Conservation (phyloP, 208 protist genomes). For the Leishmania arabica region DNA sequence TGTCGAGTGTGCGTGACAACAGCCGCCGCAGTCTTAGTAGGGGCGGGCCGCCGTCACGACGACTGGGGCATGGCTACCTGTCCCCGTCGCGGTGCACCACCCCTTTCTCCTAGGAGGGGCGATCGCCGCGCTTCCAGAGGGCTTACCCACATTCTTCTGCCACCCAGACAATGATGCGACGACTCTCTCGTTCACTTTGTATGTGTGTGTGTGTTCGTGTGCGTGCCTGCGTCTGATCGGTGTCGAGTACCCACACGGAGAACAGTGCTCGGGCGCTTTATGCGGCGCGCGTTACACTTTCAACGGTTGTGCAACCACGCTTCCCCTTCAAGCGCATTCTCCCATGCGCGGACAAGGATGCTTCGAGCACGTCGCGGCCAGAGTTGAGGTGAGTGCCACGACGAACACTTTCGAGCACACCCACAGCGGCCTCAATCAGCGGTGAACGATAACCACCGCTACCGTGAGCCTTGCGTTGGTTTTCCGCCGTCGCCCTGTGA, state of each 20-base stretch:
- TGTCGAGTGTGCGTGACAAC: not conserved
- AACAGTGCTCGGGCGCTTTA: not conserved
- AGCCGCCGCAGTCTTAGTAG: not conserved
- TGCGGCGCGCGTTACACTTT: not conserved
- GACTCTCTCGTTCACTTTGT: not conserved
- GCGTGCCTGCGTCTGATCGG: no score
- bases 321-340: not conserved
- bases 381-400: no score
- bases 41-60: not conserved
- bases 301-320: not conserved
- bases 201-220: no score
- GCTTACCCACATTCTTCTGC: not conserved
- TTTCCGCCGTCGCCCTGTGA: not conserved
- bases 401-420: not conserved
- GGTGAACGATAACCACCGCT: not conserved
- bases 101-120: not conserved
- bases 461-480: not conserved
- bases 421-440: not conserved
- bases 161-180: not conserved
- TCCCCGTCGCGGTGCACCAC: not conserved
- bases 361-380: not conserved
- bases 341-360: no score
- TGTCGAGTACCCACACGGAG: no score
- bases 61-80: not conserved
- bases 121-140: not conserved